These are phyloP conservation scores for Vigna nakashimae DNA, from an alignment of 306 rosid genomes.

Conservation along the genomic window DNA sequence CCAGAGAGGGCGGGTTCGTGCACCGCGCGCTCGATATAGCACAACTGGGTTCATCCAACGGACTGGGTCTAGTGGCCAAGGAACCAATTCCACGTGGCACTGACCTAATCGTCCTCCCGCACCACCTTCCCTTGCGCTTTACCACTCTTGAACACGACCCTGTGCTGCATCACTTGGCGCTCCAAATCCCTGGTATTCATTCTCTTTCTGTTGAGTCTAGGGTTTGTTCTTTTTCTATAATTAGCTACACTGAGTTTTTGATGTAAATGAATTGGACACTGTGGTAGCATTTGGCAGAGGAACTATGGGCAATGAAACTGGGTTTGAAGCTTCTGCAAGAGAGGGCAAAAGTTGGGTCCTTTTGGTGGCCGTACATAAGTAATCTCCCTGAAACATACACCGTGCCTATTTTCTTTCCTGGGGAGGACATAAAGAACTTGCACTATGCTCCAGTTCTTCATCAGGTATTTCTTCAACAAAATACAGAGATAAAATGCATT, in stretches of 20 bases:
- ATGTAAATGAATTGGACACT: constrained; percentile 82
- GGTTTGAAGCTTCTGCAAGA: constrained; percentile 97
- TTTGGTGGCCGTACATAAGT: constrained; percentile 95
- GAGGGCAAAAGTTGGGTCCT: constrained; percentile 90
- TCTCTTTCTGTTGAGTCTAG: not conserved
- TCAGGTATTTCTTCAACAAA: constrained; percentile 58
- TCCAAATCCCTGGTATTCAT: constrained; percentile 71
- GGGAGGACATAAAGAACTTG: constrained; percentile 88
- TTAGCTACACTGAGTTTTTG: constrained; percentile 72
- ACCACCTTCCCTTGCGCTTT: constrained; percentile 72
- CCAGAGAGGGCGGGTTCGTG: constrained; percentile 83
- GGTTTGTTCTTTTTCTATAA: constrained; percentile 41
- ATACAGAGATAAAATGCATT: not conserved
- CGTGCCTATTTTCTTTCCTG: constrained; percentile 83
- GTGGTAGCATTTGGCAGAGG: constrained; percentile 96
- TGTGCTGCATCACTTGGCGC: constrained; percentile 57
- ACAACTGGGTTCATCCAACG: constrained; percentile 51
- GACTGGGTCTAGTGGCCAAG: constrained; percentile 75
- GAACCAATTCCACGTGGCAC: constrained; percentile 72
- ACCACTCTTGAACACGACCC: constrained; percentile 35
- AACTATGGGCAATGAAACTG: constrained; percentile 96
- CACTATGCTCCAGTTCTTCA: constrained; percentile 97
- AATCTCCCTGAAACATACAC: constrained; percentile 83
- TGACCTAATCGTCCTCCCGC: constrained; percentile 76
- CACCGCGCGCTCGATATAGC: constrained; percentile 78